Evolutionary conservation across 306 rosid genomes (phyloP), one percentile per base, ranked within the genome.

Genomic region (Prunus mongolica): DNA sequence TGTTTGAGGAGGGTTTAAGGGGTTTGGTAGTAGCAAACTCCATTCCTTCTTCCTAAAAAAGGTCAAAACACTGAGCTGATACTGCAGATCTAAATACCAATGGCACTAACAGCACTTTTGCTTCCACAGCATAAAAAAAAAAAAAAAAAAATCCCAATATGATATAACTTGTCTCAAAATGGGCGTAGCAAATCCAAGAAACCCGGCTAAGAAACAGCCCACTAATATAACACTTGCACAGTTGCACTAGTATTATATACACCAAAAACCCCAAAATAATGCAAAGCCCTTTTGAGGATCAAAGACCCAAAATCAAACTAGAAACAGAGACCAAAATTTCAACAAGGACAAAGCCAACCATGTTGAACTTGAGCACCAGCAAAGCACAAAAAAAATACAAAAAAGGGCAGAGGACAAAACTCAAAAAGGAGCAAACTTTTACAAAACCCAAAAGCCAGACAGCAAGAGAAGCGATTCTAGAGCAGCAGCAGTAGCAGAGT

Each of bases 1-100:
- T 85, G 73, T 82, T 91, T 71, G 95, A 85, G 83, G 82, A 83
- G 85, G 90, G 75, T 76, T 84, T 91, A 46, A 78, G 63, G 72
- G 89, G 89, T 78, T 85, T 88, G 73, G 81, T 50, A 77, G 67
- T 71, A 71, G 81, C 69, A 64, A 77, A 38, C 41, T 88, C 97
- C 97, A 89, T 91, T 41, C 68, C 70, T 24, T 55, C 34, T 32
- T 32, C 50, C 69, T 65, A 8, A 50, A 49, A 68, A 72, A 82
- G 63, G 81, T 75, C 74, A 83, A 69, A 46, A 65, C 28, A 69
- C 86, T 78, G 66, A 62, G 20, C 73, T 55, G 27, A 30, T 19
- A 50, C 60, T 49, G 22, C 74, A 82, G 69, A 84, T 66, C 79
- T 74, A 85, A 60, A 63, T 12, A 50, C 41, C 52, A 79, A 27